Percentiles rank a stretch among this genome's conserved stretches.
Conservation (phyloP, 805 yeast genomes). For the Debaryomyces hansenii region DNA sequence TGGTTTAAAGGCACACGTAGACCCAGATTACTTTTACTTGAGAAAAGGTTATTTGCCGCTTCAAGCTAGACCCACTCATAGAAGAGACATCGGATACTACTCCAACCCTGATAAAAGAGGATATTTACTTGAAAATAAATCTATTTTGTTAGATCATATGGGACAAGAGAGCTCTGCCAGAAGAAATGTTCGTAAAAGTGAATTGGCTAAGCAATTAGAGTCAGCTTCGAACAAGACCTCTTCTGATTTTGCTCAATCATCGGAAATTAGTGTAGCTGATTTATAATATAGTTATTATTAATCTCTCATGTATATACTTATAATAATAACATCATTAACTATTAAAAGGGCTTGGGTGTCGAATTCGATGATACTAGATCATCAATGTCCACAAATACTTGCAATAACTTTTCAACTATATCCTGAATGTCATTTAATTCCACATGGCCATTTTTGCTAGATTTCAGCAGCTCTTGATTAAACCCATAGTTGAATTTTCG, state of each 20-base stretch:
- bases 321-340: neutral
- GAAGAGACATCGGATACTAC: conserved; percentile 79
- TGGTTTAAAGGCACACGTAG: conserved; percentile 70
- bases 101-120: conserved; percentile 73
- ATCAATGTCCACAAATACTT: conserved; percentile 35
- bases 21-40: conserved; percentile 67
- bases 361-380: conserved; percentile 4
- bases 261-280: conserved; percentile 18
- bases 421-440: conserved; percentile 34
- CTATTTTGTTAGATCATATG: conserved; percentile 40
- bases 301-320: neutral
- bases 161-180: conserved; percentile 16
- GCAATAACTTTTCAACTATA: conserved; percentile 39
- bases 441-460: conserved; percentile 9
- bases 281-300: conserved; percentile 12
- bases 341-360: neutral
- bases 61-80: conserved; percentile 80
- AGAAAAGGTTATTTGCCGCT: conserved; percentile 81
- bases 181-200: conserved; percentile 28
- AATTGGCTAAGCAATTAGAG: conserved; percentile 37
- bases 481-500: conserved; percentile 35
- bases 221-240: conserved; percentile 22
- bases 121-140: conserved; percentile 51
- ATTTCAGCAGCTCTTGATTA: conserved; percentile 9
- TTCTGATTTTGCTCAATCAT: conserved; percentile 15